Percentiles rank a stretch among this genome's conserved stretches.
phyloP scores from a whole-genome alignment of 108 stramenopile genomes.

The Conticribra guillardii region DNA sequence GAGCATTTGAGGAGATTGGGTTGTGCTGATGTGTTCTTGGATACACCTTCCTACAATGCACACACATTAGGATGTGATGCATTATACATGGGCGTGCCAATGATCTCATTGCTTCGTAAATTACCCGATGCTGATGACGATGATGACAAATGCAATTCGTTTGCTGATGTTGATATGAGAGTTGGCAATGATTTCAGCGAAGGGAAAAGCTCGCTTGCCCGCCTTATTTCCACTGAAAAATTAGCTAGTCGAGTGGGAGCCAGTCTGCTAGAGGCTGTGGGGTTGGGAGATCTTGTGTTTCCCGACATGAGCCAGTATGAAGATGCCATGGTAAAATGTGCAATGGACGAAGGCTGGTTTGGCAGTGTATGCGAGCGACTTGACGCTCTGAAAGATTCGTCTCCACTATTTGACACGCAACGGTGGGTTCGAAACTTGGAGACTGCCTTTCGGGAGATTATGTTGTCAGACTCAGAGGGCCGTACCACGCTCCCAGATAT shows the following conservation, averaged over 20 bases:
- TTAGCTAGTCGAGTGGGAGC: conserved; percentile 83
- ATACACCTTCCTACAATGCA: conserved; percentile 88
- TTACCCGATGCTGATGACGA: neutral
- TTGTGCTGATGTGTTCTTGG: conserved; percentile 84
- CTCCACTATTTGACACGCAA: conserved; percentile 56
- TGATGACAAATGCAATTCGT: neutral
- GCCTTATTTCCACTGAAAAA: conserved; percentile 61
- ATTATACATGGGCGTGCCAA: conserved; percentile 69
- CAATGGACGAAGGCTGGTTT: conserved; percentile 48
- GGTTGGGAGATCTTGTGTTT: conserved; percentile 59
- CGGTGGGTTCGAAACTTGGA: conserved; percentile 62
- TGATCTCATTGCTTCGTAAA: conserved; percentile 65
- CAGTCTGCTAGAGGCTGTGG: conserved; percentile 61
- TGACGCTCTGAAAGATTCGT: conserved; percentile 1
- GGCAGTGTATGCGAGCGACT: conserved; percentile 23
- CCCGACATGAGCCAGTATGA: conserved; percentile 64
- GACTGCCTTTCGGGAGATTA: conserved; percentile 33
- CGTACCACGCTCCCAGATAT: too few relatives aligned
- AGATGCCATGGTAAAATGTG: conserved; percentile 67
- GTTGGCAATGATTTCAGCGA: too few relatives aligned
- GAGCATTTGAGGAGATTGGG: conserved; percentile 78
- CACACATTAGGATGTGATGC: conserved; percentile 84
- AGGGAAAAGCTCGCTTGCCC: too few relatives aligned
- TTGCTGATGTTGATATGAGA: neutral
- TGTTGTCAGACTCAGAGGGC: neutral